Percentiles rank a stretch among this genome's conserved stretches.
Conservation (phyloP, 2,329 filamentous ascomycete genomes). For the Hymenoscyphus linearis region DNA sequence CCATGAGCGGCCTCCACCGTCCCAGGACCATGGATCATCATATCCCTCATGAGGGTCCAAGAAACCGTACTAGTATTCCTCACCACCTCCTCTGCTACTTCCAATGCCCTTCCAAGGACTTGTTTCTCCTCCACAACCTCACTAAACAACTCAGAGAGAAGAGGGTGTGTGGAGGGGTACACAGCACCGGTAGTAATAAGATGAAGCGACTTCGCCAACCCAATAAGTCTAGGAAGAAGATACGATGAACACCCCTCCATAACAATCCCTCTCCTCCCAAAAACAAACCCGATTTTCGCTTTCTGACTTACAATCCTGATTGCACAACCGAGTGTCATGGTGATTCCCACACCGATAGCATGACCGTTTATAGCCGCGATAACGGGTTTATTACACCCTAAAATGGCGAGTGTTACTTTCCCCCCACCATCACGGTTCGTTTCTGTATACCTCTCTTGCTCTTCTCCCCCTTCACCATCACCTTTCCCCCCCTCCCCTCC, state of each 20-base stretch:
- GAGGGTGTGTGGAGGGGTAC: conserved; percentile 45
- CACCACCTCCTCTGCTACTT: conserved; percentile 62
- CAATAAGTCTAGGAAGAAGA: no score
- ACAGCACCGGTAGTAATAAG: conserved; percentile 62
- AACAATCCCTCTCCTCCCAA: conserved; percentile 61
- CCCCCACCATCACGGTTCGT: conserved; percentile 46
- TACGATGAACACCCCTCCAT: no score
- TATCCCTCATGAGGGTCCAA: conserved; percentile 62
- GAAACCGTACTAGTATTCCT: conserved; percentile 61
- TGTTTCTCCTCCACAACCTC: conserved; percentile 55
- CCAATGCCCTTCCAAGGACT: conserved; percentile 60
- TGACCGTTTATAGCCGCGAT: conserved; percentile 54
- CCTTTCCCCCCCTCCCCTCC: no score
- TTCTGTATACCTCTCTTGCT: conserved; percentile 5
- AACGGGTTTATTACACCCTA: conserved; percentile 52
- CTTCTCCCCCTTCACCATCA: no score
- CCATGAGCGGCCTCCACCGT: conserved; percentile 66
- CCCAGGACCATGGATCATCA: conserved; percentile 57
- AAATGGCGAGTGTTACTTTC: conserved; percentile 48
- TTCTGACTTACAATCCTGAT: conserved; percentile 46
- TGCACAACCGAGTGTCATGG: conserved; percentile 57
- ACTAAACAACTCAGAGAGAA: conserved; percentile 60
- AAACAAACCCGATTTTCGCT: conserved; percentile 71
- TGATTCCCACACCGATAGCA: conserved; percentile 57
- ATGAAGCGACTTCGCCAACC: conserved; percentile 57